Base-by-base conservation (phyloP, 305 asterid species). In the Coffea humblotiana region DNA sequence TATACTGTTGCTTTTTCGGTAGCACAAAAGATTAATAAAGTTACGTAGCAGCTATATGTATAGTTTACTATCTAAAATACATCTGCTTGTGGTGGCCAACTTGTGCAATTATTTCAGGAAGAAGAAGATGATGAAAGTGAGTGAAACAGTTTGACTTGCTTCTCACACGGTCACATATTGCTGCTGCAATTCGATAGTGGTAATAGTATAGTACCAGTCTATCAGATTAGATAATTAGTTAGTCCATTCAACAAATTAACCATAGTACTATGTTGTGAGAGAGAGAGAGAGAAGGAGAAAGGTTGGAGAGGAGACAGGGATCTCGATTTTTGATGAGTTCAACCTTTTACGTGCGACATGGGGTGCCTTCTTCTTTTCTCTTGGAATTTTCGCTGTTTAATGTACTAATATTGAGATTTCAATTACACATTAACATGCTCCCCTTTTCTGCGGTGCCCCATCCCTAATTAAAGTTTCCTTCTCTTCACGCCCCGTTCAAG, bases 71-170 rank as follows among this genome's bases (percentile, higher is more conserved):
- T 2, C 2, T 37, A 37, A 37, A 37, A 37, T 37, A 4, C 43
- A 37, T 37, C 43, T 37, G 43, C 43, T 37, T 37, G 21, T 35
- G 48, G 71, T 35, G 72, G 27, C 72, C 16, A 68, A 32, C 15
- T 19, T 37, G 27, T 40, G 19, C 73, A 40, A 69, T 69, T 51
- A 69, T 69, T 69, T 69, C 73, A 69, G 40, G 51, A 69, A 69
- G 73, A 19, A 40, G 43, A 35, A 5, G 10, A 6, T 18, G 47
- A 18, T 69, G 7, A 69, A 69, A 69, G 73, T 15, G 73, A 37
- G 73, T 1, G 47, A 69, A 40, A 37, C 51, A 16, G 27, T 37
- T 37, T 7, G 43, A 37, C 5, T 37, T 21, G 29, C 8, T 69
- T 8, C 43, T 12, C 71, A 29, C 71, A 65, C 71, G 37, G 45